Conservation (phyloP, 441 rosid genomes). For the Jatropha podagrica region DNA sequence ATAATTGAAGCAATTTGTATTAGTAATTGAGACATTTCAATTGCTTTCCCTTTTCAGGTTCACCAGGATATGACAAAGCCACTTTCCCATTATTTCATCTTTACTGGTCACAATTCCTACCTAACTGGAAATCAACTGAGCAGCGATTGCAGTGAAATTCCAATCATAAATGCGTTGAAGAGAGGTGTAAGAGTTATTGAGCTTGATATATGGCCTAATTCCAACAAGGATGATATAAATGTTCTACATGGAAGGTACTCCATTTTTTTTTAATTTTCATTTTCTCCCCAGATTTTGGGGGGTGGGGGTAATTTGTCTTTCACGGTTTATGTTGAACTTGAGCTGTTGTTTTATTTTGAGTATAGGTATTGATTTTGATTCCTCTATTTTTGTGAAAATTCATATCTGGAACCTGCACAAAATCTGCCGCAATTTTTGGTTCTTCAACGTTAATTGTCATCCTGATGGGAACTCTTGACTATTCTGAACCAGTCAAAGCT, state of each 20-base stretch:
- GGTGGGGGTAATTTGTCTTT: neutral
- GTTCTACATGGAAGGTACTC: constrained; percentile 86
- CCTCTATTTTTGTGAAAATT: neutral
- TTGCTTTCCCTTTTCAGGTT: constrained; percentile 40
- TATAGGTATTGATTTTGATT: neutral
- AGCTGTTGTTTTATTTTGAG: neutral
- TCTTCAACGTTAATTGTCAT: neutral
- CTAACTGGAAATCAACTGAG: constrained; percentile 87
- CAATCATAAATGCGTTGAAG: constrained; percentile 63
- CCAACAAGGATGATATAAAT: constrained; percentile 54
- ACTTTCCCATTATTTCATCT: constrained; percentile 80
- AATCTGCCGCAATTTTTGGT: neutral
- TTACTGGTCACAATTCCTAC: constrained; percentile 88
- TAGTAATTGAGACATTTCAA: too few relatives aligned
- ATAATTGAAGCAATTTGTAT: neutral
- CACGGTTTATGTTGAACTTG: neutral
- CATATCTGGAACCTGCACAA: neutral
- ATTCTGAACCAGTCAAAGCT: too few relatives aligned
- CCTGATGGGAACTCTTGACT: too few relatives aligned
- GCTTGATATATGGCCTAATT: constrained; percentile 90
- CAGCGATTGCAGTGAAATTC: constrained; percentile 87
- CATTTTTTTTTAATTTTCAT: neutral
- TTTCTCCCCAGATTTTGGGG: too few relatives aligned
- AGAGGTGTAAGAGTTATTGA: constrained; percentile 88
- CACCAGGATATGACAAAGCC: constrained; percentile 85